Evolutionary conservation across 2,329 filamentous ascomycete genomes (phyloP).

Genomic region (Monilinia fructigena): DNA sequence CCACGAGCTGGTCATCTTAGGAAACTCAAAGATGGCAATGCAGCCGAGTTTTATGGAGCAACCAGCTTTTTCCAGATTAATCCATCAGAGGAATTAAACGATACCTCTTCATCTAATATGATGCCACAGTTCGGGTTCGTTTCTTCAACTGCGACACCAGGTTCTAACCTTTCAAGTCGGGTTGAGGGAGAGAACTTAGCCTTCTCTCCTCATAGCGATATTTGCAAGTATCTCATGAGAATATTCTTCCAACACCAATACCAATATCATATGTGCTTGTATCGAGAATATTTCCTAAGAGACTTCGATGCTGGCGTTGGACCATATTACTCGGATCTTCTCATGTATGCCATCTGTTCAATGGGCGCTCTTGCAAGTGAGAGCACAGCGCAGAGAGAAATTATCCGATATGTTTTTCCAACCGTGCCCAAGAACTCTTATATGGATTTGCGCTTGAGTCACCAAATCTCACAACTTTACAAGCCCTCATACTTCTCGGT

Average conservation of each 20-base stretch:
- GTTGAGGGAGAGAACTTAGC: constrained; percentile 24
- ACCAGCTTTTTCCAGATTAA: constrained; percentile 48
- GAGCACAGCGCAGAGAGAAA: constrained; percentile 40
- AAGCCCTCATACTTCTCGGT: constrained; percentile 47
- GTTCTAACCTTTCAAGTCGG: background rate
- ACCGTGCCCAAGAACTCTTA: constrained; percentile 46
- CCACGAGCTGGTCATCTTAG: constrained; percentile 43
- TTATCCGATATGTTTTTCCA: constrained; percentile 48
- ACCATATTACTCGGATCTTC: constrained; percentile 50
- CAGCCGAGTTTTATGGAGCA: constrained; percentile 50
- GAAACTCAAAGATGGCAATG: constrained; percentile 43
- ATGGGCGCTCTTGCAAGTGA: constrained; percentile 50
- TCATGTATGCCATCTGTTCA: constrained; percentile 51
- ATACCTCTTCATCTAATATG: constrained; percentile 14
- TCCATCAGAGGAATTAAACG: constrained; percentile 29
- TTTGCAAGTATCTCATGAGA: constrained; percentile 48
- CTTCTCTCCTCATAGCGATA: constrained; percentile 48
- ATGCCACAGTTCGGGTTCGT: background rate
- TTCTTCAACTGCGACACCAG: background rate
- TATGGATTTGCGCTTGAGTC: constrained; percentile 47
- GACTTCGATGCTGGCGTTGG: constrained; percentile 50
- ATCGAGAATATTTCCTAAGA: constrained; percentile 51
- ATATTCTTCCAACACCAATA: constrained; percentile 51
- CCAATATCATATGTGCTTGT: constrained; percentile 51
- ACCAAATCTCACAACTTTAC: constrained; percentile 49